Conservation (phyloP, 129 eudicot species). For the Saussurea involucrata region DNA sequence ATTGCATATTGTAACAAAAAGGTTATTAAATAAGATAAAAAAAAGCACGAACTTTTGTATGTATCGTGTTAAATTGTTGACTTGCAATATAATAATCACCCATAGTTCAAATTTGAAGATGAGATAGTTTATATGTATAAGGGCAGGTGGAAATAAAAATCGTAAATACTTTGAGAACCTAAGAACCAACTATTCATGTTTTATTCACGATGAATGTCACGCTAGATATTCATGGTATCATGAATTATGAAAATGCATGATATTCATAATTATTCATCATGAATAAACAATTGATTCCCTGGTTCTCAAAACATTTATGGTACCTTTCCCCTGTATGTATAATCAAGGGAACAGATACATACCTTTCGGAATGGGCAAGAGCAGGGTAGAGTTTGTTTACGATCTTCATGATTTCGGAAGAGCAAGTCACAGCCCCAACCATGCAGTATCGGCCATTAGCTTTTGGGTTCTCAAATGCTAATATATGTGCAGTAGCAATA, state of each 20-base stretch:
- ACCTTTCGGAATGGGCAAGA: constrained; percentile 25
- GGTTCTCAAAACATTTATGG: neutral
- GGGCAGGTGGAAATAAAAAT: neutral
- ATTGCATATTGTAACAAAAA: neutral
- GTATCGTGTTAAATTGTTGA: neutral
- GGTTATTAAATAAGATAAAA: neutral
- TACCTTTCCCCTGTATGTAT: neutral
- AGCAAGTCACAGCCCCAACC: constrained; percentile 14
- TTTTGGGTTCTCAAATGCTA: constrained; percentile 50
- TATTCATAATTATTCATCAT: neutral
- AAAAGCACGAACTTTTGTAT: neutral
- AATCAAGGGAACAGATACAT: neutral
- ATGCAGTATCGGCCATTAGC: constrained; percentile 50
- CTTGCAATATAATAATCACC: neutral
- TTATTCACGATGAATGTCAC: neutral
- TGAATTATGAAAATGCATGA: neutral
- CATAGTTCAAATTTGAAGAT: neutral
- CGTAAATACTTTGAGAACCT: neutral
- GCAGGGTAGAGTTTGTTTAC: constrained; percentile 32
- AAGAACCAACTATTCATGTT: neutral
- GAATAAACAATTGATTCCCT: neutral
- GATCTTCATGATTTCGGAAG: constrained; percentile 19
- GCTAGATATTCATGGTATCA: neutral
- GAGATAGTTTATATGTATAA: neutral
- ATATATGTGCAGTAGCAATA: constrained; percentile 48